Conservation (phyloP, 768 basidiomycete genomes). For the Hypholoma fasciculare region DNA sequence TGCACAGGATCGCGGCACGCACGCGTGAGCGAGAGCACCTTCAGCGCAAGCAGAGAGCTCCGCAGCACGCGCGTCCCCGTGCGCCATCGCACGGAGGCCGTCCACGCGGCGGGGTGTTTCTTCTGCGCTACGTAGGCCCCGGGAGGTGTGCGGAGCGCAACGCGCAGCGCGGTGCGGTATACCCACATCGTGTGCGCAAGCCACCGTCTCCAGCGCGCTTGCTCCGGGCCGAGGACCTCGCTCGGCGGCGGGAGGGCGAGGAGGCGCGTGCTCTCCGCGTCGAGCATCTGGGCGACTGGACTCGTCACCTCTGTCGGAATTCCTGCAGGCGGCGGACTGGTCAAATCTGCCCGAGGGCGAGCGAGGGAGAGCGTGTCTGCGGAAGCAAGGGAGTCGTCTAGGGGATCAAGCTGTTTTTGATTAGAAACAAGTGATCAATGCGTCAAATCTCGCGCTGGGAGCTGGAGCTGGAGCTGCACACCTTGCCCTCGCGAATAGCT, state of each 20-base stretch:
- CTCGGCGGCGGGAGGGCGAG: slow-evolving; percentile 23
- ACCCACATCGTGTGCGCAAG: slow-evolving; percentile 7
- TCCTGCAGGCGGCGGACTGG: neutral
- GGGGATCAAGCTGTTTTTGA: slow-evolving; percentile 19
- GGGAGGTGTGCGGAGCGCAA: neutral
- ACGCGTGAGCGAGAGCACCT: slow-evolving; percentile 20
- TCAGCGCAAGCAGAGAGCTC: slow-evolving; percentile 17
- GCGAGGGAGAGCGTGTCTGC: slow-evolving; percentile 14
- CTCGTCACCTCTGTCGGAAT: neutral
- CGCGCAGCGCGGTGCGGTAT: neutral
- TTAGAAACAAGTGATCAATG: neutral
- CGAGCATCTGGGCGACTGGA: neutral
- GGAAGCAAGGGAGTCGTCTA: slow-evolving; percentile 5
- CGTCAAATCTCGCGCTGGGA: neutral
- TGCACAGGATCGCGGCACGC: slow-evolving; percentile 15
- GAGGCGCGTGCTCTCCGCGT: slow-evolving; percentile 10
- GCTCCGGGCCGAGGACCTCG: slow-evolving; percentile 23
- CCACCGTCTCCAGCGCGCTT: slow-evolving; percentile 16
- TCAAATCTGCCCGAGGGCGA: slow-evolving; percentile 10
- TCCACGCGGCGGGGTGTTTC: neutral
- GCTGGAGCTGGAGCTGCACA: slow-evolving; percentile 31
- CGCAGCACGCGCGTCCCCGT: slow-evolving; percentile 16
- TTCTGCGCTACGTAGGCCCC: neutral
- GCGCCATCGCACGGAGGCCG: neutral
- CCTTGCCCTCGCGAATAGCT: slow-evolving; percentile 72